phyloP scores from a whole-genome alignment of 139 green algal species.

The Chlamydomonas sphaeroides region DNA sequence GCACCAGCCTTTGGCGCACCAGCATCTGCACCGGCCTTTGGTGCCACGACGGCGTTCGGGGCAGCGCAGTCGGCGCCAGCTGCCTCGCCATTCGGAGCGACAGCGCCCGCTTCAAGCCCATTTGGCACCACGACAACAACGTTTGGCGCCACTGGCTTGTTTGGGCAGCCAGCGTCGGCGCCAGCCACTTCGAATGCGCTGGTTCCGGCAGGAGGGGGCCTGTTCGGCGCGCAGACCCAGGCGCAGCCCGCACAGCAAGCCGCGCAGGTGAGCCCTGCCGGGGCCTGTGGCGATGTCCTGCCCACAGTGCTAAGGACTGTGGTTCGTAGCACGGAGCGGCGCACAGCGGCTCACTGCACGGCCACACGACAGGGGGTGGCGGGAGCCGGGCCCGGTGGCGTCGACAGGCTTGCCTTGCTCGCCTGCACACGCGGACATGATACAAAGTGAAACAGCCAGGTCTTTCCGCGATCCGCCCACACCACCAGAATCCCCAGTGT shows the following conservation, averaged over 20 bases:
- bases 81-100: conserved; percentile 27
- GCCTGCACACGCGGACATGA: too few species aligned
- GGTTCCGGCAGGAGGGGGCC: neutral
- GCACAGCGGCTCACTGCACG: too few species aligned
- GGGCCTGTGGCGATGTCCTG: too few species aligned
- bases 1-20: conserved; percentile 26
- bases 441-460: too few species aligned
- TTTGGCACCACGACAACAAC: conserved; percentile 1
- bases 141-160: conserved; percentile 3
- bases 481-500: too few species aligned
- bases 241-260: conserved; percentile 21
- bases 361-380: too few species aligned
- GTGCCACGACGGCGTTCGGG: neutral
- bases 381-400: too few species aligned
- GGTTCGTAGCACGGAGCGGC: too few species aligned
- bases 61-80: conserved; percentile 1
- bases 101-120: neutral
- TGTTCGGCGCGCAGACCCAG: conserved; percentile 25
- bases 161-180: conserved; percentile 1
- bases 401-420: too few species aligned
- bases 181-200: conserved; percentile 22
- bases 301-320: too few species aligned
- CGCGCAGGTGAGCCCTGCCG: too few species aligned
- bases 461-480: too few species aligned
- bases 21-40: conserved; percentile 9